A percentile compares a stretch with the other conserved stretches of the same genome.
phyloP scores from a whole-genome alignment of 78 protist genomes.

The Dictyostelium citrinum region DNA sequence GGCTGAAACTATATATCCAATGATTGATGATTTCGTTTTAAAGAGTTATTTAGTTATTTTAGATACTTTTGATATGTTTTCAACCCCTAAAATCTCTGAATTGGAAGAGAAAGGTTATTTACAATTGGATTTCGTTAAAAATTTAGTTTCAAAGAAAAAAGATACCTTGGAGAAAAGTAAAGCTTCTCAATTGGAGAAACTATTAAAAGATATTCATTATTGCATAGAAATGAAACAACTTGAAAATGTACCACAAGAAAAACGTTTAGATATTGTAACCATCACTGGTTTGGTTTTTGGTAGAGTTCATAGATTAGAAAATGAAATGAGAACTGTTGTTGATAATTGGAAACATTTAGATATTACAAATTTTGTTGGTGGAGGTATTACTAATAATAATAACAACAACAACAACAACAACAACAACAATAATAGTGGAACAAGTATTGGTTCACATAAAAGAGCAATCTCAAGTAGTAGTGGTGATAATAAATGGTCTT shows the following conservation, averaged over 20 bases:
- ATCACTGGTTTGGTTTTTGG: slow-evolving; percentile 57
- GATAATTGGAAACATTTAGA: slow-evolving; percentile 64
- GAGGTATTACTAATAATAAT: not conserved
- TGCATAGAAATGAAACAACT: slow-evolving; percentile 35
- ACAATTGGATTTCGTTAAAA: not conserved
- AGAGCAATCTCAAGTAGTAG: not conserved
- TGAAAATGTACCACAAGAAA: slow-evolving; percentile 25
- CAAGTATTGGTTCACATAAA: not conserved
- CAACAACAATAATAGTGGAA: not conserved
- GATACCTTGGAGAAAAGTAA: not conserved
- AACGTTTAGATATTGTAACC: slow-evolving; percentile 47
- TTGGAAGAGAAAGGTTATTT: slow-evolving; percentile 18
- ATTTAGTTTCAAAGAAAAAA: not conserved
- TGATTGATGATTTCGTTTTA: slow-evolving; percentile 42
- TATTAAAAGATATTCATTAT: slow-evolving; percentile 58
- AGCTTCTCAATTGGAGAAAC: slow-evolving; percentile 12
- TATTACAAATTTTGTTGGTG: not conserved
- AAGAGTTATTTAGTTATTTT: slow-evolving; percentile 48
- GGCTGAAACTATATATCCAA: slow-evolving; percentile 19
- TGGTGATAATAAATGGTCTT: slow-evolving; percentile 5
- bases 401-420: not conserved
- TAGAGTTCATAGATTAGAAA: slow-evolving; percentile 57
- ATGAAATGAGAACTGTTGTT: slow-evolving; percentile 60
- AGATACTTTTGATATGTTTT: slow-evolving; percentile 28
- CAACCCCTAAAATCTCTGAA: not conserved